These are phyloP conservation scores for Aegle marmelos DNA, from an alignment of 345 rosid species.

Conservation along the genomic window DNA sequence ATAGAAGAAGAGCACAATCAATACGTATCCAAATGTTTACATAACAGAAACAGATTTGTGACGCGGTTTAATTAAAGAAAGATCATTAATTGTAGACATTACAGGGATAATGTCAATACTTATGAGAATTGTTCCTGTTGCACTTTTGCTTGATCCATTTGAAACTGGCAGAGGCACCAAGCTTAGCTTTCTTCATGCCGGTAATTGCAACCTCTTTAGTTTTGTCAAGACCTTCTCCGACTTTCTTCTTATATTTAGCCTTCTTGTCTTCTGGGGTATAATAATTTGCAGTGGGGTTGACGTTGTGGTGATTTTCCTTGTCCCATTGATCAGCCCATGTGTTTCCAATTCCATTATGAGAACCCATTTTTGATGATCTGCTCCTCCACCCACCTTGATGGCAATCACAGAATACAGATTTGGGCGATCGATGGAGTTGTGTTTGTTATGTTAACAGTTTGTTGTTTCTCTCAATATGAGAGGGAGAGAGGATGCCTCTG, in stretches of 20 bases:
- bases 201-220: slow-evolving; percentile 22
- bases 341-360: slow-evolving; percentile 11
- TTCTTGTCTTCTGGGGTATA: not conserved
- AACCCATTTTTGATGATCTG: slow-evolving; percentile 17
- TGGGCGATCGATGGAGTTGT: too few relatives aligned
- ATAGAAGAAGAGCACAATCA: not conserved
- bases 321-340: slow-evolving; percentile 40
- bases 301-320: not conserved
- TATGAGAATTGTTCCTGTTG: not conserved
- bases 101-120: not conserved
- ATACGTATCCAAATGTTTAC: not conserved
- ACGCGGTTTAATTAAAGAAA: not conserved
- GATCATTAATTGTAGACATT: not conserved
- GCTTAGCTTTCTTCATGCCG: slow-evolving; percentile 31
- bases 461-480: not conserved
- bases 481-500: not conserved
- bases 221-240: slow-evolving; percentile 25
- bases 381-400: not conserved
- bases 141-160: slow-evolving; percentile 28
- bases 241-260: slow-evolving; percentile 23
- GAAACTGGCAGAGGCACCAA: slow-evolving; percentile 22
- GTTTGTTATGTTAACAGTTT: too few relatives aligned
- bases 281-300: not conserved
- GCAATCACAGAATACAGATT: not conserved
- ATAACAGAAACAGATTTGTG: not conserved